Evolutionary conservation across 1,139 yeast species (phyloP), one percentile per base, ranked within the genome.

Genomic region (Magnusiomyces ingens): DNA sequence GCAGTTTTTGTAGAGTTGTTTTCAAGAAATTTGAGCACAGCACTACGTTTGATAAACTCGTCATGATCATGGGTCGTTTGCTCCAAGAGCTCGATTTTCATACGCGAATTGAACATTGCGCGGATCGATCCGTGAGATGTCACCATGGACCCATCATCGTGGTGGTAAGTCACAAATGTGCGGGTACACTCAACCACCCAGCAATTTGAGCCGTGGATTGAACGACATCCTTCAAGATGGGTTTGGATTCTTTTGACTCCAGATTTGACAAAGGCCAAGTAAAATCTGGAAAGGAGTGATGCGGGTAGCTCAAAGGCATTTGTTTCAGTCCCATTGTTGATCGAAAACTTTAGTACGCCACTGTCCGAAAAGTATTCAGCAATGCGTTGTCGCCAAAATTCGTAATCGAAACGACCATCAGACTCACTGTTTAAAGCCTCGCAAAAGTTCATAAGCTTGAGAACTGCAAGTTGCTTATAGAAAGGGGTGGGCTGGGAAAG

Each of bases 51-150:
- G 38, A 53, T 21, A 22, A 47, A 53, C 40, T 53, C 56, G 26
- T 77, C 63, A 62, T 68, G 78, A 50, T 67, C 77, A 56, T 65
- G 71, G 29, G 80, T 74, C 51, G 76, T 78, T 58, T 83, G 72
- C 62, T 86, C 95, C 51, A 85, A 67, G 82, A 86, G 84, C 61
- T 86, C 94, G 38, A 88, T 78, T 58, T 79, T 77, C 58, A 86
- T 72, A 53, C 77, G 79, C 43, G 83, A 71, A 62, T 80, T 82
- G 72, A 87, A 78, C 17, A 81, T 71, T 8, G 85, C 76, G 59
- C 81, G 80, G 22, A 82, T 67, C 10, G 79, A 78, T 0, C 91
- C 87, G 49, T 73, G 72, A 48, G 82, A 75, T 8, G 78, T 75
- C n/a, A 85, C 80, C 59, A 77, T 75, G 1, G 91, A 81, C 0